Evolutionary conservation across 352 stramenopile species (phyloP).

Genomic region (Pythium insidiosum): DNA sequence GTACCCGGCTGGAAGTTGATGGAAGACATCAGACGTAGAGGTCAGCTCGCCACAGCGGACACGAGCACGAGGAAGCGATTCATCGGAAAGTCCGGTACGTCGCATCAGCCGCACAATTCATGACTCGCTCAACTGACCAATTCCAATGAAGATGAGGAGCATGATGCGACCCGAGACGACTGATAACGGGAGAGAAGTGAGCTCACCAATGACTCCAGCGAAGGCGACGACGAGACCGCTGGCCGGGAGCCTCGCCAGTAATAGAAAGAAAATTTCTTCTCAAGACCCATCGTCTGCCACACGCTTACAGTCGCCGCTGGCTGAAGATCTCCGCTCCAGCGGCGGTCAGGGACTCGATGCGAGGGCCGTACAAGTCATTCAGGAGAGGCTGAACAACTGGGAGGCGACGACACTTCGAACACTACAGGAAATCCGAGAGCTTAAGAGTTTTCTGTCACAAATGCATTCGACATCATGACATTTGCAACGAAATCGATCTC

Average conservation of each 20-base stretch:
- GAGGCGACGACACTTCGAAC: constrained; percentile 53
- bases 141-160: background rate
- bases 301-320: constrained; percentile 35
- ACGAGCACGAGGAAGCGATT: too few species aligned
- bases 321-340: constrained; percentile 12
- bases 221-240: constrained; percentile 5
- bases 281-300: constrained; percentile 13
- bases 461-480: constrained; percentile 18
- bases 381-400: constrained; percentile 53
- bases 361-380: constrained; percentile 32
- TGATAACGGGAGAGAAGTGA: too few species aligned
- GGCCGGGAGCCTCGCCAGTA: constrained; percentile 43
- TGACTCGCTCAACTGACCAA: background rate
- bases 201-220: background rate
- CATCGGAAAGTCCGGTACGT: too few species aligned
- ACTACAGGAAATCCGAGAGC: constrained; percentile 61
- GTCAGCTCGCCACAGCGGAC: too few species aligned
- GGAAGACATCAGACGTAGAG: too few species aligned
- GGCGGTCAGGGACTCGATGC: constrained; percentile 28
- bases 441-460: constrained; percentile 57
- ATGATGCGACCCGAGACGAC: too few species aligned
- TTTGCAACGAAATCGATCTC: background rate
- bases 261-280: constrained; percentile 34
- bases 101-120: too few species aligned
- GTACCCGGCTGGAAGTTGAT: too few species aligned